phyloP scores from a whole-genome alignment of 2,329 filamentous ascomycete species.

The Diaporthe ampelina region DNA sequence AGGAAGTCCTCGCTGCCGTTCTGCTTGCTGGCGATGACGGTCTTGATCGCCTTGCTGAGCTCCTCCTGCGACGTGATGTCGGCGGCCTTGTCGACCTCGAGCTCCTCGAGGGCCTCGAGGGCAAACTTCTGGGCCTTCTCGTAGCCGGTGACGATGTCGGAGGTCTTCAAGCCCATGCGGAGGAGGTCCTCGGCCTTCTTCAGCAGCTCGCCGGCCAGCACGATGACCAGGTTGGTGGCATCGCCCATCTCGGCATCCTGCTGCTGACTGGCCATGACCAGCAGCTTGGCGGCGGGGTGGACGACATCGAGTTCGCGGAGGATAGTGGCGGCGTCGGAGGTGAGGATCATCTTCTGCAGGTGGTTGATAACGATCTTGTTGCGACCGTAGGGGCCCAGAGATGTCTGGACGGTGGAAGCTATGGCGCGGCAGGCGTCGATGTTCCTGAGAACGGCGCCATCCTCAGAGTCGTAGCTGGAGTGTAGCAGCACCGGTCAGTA shows the following conservation, averaged over 20 bases:
- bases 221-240: constrained; percentile 96
- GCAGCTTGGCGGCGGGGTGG: constrained; percentile 95
- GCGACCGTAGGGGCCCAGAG: constrained; percentile 94
- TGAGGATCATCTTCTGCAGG: constrained; percentile 99
- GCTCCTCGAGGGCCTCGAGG: constrained; percentile 86
- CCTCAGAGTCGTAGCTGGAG: constrained; percentile 94
- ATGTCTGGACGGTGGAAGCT: constrained; percentile 95
- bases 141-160: constrained; percentile 95
- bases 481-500: constrained; percentile 40
- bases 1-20: constrained; percentile 92
- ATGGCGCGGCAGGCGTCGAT: constrained; percentile 99
- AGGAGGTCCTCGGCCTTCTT: constrained; percentile 98
- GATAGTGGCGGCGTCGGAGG: constrained; percentile 97
- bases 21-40: constrained; percentile 97
- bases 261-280: constrained; percentile 99
- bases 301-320: constrained; percentile 97
- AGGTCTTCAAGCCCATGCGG: constrained; percentile 97
- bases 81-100: constrained; percentile 90
- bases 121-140: constrained; percentile 94
- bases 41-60: constrained; percentile 94
- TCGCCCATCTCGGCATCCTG: constrained; percentile 99
- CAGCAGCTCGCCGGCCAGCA: constrained; percentile 93
- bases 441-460: constrained; percentile 97
- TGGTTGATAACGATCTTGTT: constrained; percentile 99
- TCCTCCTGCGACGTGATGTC: constrained; percentile 85